A percentile compares a stretch with the other conserved stretches of the same genome.
Evolutionary conservation across 2,329 filamentous ascomycete genomes (phyloP).

Genomic region (Colletotrichum shisoi): DNA sequence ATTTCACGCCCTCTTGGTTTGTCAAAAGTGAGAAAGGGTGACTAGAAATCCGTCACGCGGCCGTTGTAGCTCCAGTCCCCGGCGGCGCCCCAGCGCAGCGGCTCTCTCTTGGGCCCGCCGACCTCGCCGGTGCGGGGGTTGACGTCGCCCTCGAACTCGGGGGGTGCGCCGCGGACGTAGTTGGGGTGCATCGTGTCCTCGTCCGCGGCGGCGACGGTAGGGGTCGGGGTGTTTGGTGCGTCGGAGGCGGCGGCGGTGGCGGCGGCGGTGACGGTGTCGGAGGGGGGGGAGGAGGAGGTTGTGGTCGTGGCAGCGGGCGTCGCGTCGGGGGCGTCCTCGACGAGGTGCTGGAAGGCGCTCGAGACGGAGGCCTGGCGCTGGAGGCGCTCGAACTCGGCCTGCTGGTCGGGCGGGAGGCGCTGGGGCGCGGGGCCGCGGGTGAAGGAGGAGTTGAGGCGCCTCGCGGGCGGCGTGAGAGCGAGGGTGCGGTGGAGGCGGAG

Average conservation of each 20-base stretch:
- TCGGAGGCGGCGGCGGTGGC: slow-evolving; percentile 31
- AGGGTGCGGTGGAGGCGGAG: slow-evolving; percentile 38
- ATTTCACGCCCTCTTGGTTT: background rate
- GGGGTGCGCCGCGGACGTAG: slow-evolving; percentile 77
- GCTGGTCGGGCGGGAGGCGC: slow-evolving; percentile 84
- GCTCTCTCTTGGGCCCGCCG: slow-evolving; percentile 97
- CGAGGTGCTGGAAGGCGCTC: slow-evolving; percentile 50
- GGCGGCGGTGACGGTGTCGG: slow-evolving; percentile 38
- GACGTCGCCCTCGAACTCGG: slow-evolving; percentile 90
- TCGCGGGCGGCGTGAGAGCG: slow-evolving; percentile 25
- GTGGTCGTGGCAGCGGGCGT: slow-evolving; percentile 41
- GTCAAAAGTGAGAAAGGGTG: background rate
- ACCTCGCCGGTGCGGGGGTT: slow-evolving; percentile 96
- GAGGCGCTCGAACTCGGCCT: slow-evolving; percentile 88
- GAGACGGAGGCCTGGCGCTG: slow-evolving; percentile 68
- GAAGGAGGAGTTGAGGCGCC: slow-evolving; percentile 49
- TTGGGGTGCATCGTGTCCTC: slow-evolving; percentile 68
- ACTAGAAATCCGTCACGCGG: slow-evolving; percentile 85
- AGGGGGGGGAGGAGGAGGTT: slow-evolving; percentile 42
- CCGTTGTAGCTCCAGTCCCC: slow-evolving; percentile 95
- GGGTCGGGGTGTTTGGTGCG: slow-evolving; percentile 33
- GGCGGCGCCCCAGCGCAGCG: slow-evolving; percentile 79
- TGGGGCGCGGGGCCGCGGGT: slow-evolving; percentile 74
- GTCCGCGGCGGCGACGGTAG: slow-evolving; percentile 45
- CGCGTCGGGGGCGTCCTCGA: slow-evolving; percentile 38